phyloP scores from a whole-genome alignment of 768 basidiomycete genomes.

The Saitozyma podzolica region DNA sequence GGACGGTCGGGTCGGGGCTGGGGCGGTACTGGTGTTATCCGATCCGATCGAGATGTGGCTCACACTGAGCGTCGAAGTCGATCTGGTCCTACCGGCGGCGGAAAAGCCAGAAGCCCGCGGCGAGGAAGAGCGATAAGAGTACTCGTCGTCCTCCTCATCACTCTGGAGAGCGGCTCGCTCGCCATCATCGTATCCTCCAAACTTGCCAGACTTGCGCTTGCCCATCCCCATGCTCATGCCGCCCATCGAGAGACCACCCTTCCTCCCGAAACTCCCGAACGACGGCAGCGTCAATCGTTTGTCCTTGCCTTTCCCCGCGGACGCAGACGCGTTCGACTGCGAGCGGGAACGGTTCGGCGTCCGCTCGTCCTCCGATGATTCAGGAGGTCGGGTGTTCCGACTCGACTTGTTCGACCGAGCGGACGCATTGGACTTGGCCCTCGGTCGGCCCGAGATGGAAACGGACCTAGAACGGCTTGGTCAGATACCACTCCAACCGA shows the following conservation, averaged over 20 bases:
- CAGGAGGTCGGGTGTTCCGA: slow-evolving; percentile 12
- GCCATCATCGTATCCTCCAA: slow-evolving; percentile 31
- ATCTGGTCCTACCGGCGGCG: slow-evolving; percentile 25
- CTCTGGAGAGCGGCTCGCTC: slow-evolving; percentile 21
- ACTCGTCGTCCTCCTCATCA: slow-evolving; percentile 42
- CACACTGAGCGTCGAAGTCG: slow-evolving; percentile 12
- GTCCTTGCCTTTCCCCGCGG: slow-evolving; percentile 31
- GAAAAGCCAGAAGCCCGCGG: slow-evolving; percentile 1
- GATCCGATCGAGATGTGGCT: not conserved
- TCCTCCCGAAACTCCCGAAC: slow-evolving; percentile 49
- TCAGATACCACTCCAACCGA: too few species aligned
- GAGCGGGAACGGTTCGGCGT: slow-evolving; percentile 46
- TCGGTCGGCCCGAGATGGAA: slow-evolving; percentile 19
- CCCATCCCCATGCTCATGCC: not conserved
- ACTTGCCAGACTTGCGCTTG: slow-evolving; percentile 28
- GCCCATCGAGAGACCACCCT: slow-evolving; percentile 20
- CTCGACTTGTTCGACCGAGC: slow-evolving; percentile 17
- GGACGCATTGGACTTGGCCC: slow-evolving; percentile 43
- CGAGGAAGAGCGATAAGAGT: slow-evolving; percentile 13
- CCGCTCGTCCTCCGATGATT: slow-evolving; percentile 25
- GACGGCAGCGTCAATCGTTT: slow-evolving; percentile 37
- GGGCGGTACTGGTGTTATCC: not conserved
- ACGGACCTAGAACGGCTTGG: not conserved
- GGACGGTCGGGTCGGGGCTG: slow-evolving; percentile 21
- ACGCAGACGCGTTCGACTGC: slow-evolving; percentile 42